Base-by-base conservation (phyloP, 805 yeast genomes). In the Ascoidea rubescens region DNA sequence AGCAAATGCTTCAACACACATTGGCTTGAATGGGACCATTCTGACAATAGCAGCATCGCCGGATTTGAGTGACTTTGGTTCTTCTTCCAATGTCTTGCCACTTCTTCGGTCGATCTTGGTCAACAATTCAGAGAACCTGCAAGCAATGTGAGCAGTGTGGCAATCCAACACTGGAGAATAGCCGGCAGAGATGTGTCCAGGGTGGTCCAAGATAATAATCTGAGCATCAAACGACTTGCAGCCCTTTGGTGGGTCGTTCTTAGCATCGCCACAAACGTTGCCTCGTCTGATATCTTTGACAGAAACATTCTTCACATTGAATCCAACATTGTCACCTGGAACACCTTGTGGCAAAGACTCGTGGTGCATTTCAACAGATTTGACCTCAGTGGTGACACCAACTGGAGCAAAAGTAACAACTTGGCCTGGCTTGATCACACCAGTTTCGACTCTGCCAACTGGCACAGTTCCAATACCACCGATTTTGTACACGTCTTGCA, bases 31-130 rank as follows among this genome's bases (percentile, higher is more conserved):
- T 64, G 91, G 85, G 65, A 88, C 82, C 77, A 90, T 78, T 69
- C 82, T 83, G 62, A 93, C 96, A 69, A 88, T 84, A 63, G 96
- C 91, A 75, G 95, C 89, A 77, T 90, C 96, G 72, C 96, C 96
- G 67, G 95, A 84, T 79, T 89, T 89, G 74, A 95, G 80, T 78
- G 82, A 87, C 71, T 91, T 90, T 66, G 96, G 96, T 66, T 77
- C 73, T 68, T 84, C 90, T 80, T 88, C 95, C 67, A 83, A 72
- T 70, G 77, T 76, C 85, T 91, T 87, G 76, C 95, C 95, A 66
- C 96, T 83, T 74, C 90, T 82, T 77, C 90, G 84, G 82, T 87
- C 95, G 66, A 86, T 84, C 83, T 87, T 83, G 72, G 80, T 82
- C 61, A 84, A 62, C 64, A 87, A 80, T 67, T 80, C 79, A 67